Base-by-base conservation (phyloP, 192 early-diverging fungal species). In the Linnemannia zychae region DNA sequence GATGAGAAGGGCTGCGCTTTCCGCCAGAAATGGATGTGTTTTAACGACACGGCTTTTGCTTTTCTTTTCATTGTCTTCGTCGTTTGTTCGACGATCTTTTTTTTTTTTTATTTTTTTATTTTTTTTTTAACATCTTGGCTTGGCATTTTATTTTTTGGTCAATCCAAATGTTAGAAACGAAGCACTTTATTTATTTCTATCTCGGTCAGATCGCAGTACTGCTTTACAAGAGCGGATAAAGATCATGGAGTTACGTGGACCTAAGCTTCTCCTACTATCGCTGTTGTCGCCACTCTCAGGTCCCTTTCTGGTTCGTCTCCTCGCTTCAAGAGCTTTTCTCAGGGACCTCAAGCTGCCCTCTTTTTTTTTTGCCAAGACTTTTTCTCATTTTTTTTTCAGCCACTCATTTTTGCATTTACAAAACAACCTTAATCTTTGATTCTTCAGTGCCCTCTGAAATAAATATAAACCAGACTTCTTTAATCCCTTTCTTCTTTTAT, bases 171-270 rank as follows among this genome's bases (percentile, higher is more conserved):
- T 24, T 83, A 92, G 93, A 96, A 88, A 93, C 94, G 65, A 91
- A 97, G 90, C 97, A 98, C 82, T 99, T 99, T 80, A 98, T 99
- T 90, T 99, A 99, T 94, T 99, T 99, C 84, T 99, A 99, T 87
- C 92, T 96, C 67, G 96, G 95, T 71, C 95, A 97, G 83, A 97
- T 97, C 52, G 98, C 98, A 16, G 96, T 98, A 78, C 90, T 99
- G 69, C 89, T 98, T n/a, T 99, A 98, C 94, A 99, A 98, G 93
- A 96, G 95, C 48, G 95, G 95, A 78, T 96, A 91, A 91, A 40
- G 37, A 12, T 16, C 6, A 40, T 20, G 7, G 57, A 22, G 57
- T 3, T 63, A 63, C 12, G 4, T 12, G 28, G 11, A 33, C 31
- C 57, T 28, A 31, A 31, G 0, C 57, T 31, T 22, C 0, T 31